phyloP scores from a whole-genome alignment of 2,329 filamentous ascomycete genomes.

The Aspergillus sp. region DNA sequence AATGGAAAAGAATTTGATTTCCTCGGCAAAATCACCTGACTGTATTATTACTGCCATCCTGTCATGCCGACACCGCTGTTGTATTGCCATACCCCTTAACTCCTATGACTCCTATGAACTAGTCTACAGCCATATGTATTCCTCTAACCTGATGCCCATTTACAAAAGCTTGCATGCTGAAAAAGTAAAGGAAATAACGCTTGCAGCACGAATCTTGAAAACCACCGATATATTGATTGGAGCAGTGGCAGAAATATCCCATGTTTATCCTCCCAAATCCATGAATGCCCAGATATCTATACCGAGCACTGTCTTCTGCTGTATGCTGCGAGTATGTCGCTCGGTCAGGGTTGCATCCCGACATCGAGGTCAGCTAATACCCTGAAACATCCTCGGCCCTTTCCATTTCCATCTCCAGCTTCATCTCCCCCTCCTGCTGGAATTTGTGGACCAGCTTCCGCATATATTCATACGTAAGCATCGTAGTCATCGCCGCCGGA shows the following conservation, averaged over 20 bases:
- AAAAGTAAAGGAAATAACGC: not conserved
- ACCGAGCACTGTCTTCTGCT: too few relatives aligned
- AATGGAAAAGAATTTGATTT: conserved; percentile 3
- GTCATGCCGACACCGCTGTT: too few relatives aligned
- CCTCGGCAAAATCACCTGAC: not conserved
- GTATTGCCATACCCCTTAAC: not conserved
- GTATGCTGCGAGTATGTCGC: too few relatives aligned
- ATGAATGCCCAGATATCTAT: too few relatives aligned
- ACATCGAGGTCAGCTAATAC: too few relatives aligned
- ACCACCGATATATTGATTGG: too few relatives aligned
- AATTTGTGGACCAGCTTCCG: conserved; percentile 45
- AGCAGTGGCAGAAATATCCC: too few relatives aligned
- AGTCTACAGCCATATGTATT: not conserved
- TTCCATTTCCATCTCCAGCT: conserved; percentile 15
- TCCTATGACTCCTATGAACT: not conserved
- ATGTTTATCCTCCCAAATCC: not conserved
- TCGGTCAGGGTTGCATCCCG: too few relatives aligned
- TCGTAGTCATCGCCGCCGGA: conserved; percentile 90
- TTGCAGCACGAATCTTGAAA: not conserved
- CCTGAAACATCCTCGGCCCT: conserved; percentile 3
- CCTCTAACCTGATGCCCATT: too few relatives aligned
- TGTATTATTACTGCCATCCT: not conserved
- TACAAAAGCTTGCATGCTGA: not conserved
- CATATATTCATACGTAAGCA: conserved; percentile 88
- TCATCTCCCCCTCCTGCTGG: conserved; percentile 42